These are phyloP conservation scores for Candida qinlingensis DNA, from an alignment of 805 yeast species.

Conservation along the genomic window DNA sequence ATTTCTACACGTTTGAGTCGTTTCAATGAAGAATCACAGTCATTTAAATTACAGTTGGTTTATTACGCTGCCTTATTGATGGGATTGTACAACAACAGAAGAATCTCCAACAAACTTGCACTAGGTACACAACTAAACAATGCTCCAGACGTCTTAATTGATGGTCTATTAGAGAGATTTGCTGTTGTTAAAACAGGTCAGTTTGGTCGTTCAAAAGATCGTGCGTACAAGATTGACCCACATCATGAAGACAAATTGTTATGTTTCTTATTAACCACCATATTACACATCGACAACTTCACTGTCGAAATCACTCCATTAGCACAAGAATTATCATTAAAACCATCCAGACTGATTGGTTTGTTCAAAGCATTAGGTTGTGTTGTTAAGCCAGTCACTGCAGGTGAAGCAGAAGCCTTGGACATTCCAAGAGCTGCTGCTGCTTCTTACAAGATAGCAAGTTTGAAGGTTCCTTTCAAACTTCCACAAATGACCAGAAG, in stretches of 20 bases:
- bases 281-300: constrained; percentile 73
- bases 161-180: constrained; percentile 67
- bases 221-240: constrained; percentile 80
- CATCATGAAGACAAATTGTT: constrained; percentile 80
- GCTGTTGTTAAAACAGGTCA: constrained; percentile 59
- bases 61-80: constrained; percentile 75
- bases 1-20: constrained; percentile 40
- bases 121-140: constrained; percentile 57
- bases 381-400: constrained; percentile 61
- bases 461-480: constrained; percentile 81
- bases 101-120: constrained; percentile 52
- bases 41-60: constrained; percentile 59
- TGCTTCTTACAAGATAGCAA: constrained; percentile 69
- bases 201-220: constrained; percentile 70
- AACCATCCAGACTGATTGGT: constrained; percentile 64
- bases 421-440: constrained; percentile 59
- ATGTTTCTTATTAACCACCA: constrained; percentile 67
- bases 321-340: constrained; percentile 78
- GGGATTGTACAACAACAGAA: constrained; percentile 74
- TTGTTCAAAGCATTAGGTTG: constrained; percentile 84
- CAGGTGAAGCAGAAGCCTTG: constrained; percentile 68
- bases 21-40: constrained; percentile 39
- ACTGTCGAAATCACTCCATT: constrained; percentile 72
- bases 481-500: constrained; percentile 78
- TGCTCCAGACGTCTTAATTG: constrained; percentile 70